Evolutionary conservation across 2,329 filamentous ascomycete species (phyloP), one percentile per base, ranked within the genome.

Genomic region (Cladophialophora bantiana): DNA sequence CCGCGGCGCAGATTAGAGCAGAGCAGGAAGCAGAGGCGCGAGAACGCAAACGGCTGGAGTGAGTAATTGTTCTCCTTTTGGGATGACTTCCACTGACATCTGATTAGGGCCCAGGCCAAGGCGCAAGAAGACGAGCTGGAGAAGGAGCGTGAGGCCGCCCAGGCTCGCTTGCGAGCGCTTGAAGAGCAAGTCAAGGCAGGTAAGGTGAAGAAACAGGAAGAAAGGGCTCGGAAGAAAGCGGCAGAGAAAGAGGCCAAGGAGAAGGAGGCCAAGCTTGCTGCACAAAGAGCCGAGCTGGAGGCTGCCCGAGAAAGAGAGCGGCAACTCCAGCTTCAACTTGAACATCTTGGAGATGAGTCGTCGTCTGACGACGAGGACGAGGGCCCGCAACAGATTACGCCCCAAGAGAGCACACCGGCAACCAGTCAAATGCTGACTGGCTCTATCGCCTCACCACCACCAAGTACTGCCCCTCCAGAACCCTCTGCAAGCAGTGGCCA

Each of bases 131-230:
- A 91, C 34, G 93, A 96, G 67, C 85, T 97, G 63, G 88, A 87
- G 36, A 88, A 86, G 72, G 93, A 97, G 79, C 90, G 90, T 62
- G 88, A 93, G 74, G 93, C 91, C 61, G 89, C 94, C 48, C 88
- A 91, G 73, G 91, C 91, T 69, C 92, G 94, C 59, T 85, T 98
- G 31, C 92, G 89, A 76, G 93, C 93, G 15, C 86, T 99, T 7
- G 94, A 99, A 79, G 93, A 98, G 77, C 93, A 97, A 78, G 93
- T 98, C 60, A 90, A 89, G 70, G 92, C 94, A 76, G 93, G 94
- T 74, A 99, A 98, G 82, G 82, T 98, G 60, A 94, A 93, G 84
- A 98, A 97, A 80, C 91, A 96, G 72, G 95, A 99, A 78, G 95
- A 97, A 81, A 97, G 96, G 83, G 92, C 90, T 70, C 90, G 87